Conservation (phyloP, 2,329 filamentous ascomycete species). For the Xylaria sp. region DNA sequence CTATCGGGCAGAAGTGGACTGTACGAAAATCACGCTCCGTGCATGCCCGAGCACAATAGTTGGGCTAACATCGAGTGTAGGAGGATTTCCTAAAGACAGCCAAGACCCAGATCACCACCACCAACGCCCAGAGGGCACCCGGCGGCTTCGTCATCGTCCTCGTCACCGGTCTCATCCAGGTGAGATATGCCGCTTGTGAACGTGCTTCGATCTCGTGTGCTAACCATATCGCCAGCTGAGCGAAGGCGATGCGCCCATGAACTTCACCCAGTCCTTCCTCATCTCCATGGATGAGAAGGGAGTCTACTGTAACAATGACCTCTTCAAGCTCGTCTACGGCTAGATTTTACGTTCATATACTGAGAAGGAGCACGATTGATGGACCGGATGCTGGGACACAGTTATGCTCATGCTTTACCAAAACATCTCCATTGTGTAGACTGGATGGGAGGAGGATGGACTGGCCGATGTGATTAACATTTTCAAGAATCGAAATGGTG, state of each 20-base stretch:
- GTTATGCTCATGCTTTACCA: slow-evolving; percentile 1
- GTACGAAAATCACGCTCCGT: slow-evolving; percentile 61
- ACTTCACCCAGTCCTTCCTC: slow-evolving; percentile 90
- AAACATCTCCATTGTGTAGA: slow-evolving; percentile 21
- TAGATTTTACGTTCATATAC: slow-evolving; percentile 45
- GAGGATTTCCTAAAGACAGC: slow-evolving; percentile 38
- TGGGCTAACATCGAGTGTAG: slow-evolving; percentile 28
- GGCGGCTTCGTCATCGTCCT: slow-evolving; percentile 81
- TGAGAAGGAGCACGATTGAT: slow-evolving; percentile 9
- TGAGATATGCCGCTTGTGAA: slow-evolving; percentile 21
- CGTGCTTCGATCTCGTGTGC: slow-evolving; percentile 5
- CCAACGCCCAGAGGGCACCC: slow-evolving; percentile 84
- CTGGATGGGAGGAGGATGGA: slow-evolving; percentile 2
- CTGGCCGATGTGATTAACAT: slow-evolving; percentile 1
- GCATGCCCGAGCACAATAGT: background rate
- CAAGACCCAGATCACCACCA: slow-evolving; percentile 69
- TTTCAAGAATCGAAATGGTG: background rate
- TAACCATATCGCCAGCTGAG: slow-evolving; percentile 71
- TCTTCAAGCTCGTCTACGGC: slow-evolving; percentile 89
- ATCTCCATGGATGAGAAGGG: slow-evolving; percentile 68
- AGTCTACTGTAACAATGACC: slow-evolving; percentile 86
- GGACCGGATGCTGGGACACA: slow-evolving; percentile 6
- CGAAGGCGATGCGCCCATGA: slow-evolving; percentile 86
- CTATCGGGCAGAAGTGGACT: slow-evolving; percentile 82
- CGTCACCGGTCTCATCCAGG: slow-evolving; percentile 80